phyloP scores from a whole-genome alignment of 2,329 filamentous ascomycete species.

The Massarina eburnea region DNA sequence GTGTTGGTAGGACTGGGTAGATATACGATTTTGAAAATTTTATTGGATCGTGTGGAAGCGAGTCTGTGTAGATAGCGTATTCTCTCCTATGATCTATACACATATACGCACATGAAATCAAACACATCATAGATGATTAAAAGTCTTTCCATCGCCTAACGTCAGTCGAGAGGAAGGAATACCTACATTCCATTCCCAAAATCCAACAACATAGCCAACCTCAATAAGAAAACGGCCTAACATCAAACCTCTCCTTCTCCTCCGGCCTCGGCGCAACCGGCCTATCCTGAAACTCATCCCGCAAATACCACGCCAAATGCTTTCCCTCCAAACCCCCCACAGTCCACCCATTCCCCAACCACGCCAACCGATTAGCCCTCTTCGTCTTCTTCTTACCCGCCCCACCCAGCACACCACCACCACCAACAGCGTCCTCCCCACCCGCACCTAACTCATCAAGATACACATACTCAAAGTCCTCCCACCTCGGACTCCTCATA shows the following conservation, averaged over 20 bases:
- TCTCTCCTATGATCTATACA: too few relatives aligned
- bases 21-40: too few relatives aligned
- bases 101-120: too few relatives aligned
- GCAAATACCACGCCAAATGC: conserved; percentile 47
- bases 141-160: too few relatives aligned
- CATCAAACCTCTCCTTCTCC: conserved; percentile 37
- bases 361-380: conserved; percentile 31
- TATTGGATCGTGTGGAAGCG: too few relatives aligned
- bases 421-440: not conserved
- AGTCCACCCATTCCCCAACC: conserved; percentile 39
- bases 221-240: conserved; percentile 43
- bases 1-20: too few relatives aligned
- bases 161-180: too few relatives aligned
- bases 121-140: too few relatives aligned
- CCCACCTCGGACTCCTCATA: conserved; percentile 38
- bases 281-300: conserved; percentile 43
- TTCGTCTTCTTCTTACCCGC: conserved; percentile 12
- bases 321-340: conserved; percentile 28
- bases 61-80: too few relatives aligned
- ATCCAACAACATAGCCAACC: too few relatives aligned
- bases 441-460: conserved; percentile 15
- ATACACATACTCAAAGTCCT: conserved; percentile 38
- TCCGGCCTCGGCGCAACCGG: conserved; percentile 41
- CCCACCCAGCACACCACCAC: not conserved
- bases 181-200: too few relatives aligned